These are phyloP conservation scores for Chalara sp. DNA, from an alignment of 2,329 filamentous ascomycete genomes.

Conservation along the genomic window DNA sequence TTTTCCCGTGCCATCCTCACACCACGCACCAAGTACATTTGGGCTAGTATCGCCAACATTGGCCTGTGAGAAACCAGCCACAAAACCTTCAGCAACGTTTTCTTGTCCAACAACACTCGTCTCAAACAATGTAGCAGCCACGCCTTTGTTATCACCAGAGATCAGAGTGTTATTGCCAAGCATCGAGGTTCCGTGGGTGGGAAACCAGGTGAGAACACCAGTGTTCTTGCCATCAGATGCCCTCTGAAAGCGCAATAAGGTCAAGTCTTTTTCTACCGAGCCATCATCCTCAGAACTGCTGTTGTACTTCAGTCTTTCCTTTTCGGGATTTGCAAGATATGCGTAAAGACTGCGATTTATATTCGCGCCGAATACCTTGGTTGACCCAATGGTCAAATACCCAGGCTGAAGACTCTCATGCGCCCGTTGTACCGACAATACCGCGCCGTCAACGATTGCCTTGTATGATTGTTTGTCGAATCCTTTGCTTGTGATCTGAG, in stretches of 20 bases:
- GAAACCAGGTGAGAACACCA: constrained; percentile 83
- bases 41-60: constrained; percentile 89
- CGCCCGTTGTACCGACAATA: constrained; percentile 75
- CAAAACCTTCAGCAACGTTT: constrained; percentile 59
- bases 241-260: constrained; percentile 70
- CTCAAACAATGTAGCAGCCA: constrained; percentile 81
- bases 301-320: constrained; percentile 65
- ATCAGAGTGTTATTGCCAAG: constrained; percentile 87
- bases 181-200: constrained; percentile 86
- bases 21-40: constrained; percentile 81
- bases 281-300: constrained; percentile 44
- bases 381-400: constrained; percentile 62
- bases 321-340: constrained; percentile 77
- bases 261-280: constrained; percentile 68
- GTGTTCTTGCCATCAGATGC: constrained; percentile 69
- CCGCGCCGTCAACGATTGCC: constrained; percentile 79
- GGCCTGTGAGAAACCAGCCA: constrained; percentile 87
- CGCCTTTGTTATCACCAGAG: constrained; percentile 94
- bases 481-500: constrained; percentile 81
- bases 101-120: constrained; percentile 50
- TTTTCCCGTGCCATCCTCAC: constrained; percentile 72
- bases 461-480: constrained; percentile 83
- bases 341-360: constrained; percentile 85
- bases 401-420: constrained; percentile 64
- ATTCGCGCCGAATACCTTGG: constrained; percentile 67